phyloP scores from a whole-genome alignment of 208 protist genomes.

The Acanthamoeba rhysodes region DNA sequence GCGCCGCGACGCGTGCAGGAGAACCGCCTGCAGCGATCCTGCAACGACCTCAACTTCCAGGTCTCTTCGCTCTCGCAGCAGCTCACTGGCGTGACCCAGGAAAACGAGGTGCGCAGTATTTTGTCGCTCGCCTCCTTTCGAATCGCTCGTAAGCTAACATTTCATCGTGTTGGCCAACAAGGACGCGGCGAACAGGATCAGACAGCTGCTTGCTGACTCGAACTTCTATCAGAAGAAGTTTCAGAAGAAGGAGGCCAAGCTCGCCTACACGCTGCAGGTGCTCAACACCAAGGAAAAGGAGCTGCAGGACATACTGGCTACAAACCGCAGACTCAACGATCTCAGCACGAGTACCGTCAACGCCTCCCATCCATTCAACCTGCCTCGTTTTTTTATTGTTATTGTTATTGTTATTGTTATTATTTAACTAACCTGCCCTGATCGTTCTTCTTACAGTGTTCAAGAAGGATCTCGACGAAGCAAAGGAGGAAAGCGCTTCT shows the following conservation, averaged over 20 bases:
- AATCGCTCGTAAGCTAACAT: not conserved
- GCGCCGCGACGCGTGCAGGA: not conserved
- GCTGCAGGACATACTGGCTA: conserved; percentile 45
- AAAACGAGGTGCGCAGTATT: not conserved
- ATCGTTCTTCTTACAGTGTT: conserved; percentile 29
- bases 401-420: no score
- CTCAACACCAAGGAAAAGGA: conserved; percentile 70
- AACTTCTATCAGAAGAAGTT: conserved; percentile 39
- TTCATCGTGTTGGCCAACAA: not conserved
- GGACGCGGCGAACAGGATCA: conserved; percentile 2
- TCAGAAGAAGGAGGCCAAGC: conserved; percentile 53
- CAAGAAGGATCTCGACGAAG: conserved; percentile 26
- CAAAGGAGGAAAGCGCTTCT: conserved; percentile 16
- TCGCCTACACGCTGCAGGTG: conserved; percentile 15
- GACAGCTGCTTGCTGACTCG: conserved; percentile 46
- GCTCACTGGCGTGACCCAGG: conserved; percentile 9
- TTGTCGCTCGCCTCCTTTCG: not conserved
- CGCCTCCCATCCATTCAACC: not conserved
- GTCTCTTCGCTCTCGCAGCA: conserved; percentile 54
- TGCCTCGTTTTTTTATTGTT: not conserved
- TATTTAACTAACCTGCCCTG: not conserved
- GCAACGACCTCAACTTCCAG: conserved; percentile 26
- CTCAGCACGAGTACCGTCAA: conserved; percentile 11
- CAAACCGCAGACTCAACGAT: conserved; percentile 47
- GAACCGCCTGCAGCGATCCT: conserved; percentile 5